Conservation (phyloP, 2,329 filamentous ascomycete species). For the Macroventuria anomochaeta region DNA sequence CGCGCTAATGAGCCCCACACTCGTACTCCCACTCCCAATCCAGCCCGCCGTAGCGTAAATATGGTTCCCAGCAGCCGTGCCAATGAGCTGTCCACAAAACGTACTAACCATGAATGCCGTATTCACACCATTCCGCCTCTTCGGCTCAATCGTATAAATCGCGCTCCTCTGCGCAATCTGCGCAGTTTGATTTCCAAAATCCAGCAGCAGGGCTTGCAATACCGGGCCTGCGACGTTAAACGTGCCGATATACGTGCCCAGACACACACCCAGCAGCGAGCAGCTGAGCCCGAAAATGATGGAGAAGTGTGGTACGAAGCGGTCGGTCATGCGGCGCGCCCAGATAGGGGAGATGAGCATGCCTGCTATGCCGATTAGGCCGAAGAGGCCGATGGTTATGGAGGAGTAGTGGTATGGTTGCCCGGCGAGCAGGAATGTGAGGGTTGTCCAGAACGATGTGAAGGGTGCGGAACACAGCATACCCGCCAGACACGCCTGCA, state of each 20-base stretch:
- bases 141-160: slow-evolving; percentile 75
- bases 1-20: slow-evolving; percentile 60
- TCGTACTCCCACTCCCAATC: slow-evolving; percentile 63
- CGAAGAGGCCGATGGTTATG: slow-evolving; percentile 76
- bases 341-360: slow-evolving; percentile 74
- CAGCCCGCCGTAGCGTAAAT: slow-evolving; percentile 64
- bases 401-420: slow-evolving; percentile 72
- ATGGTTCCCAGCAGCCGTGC: slow-evolving; percentile 61
- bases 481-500: slow-evolving; percentile 71
- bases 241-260: slow-evolving; percentile 73
- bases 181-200: slow-evolving; percentile 74
- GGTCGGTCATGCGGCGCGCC: slow-evolving; percentile 72
- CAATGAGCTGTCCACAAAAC: slow-evolving; percentile 77
- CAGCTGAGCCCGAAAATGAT: slow-evolving; percentile 68
- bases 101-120: slow-evolving; percentile 81
- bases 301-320: slow-evolving; percentile 70
- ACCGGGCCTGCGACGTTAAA: slow-evolving; percentile 74
- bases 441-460: slow-evolving; percentile 74
- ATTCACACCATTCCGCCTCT: slow-evolving; percentile 76
- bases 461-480: slow-evolving; percentile 69
- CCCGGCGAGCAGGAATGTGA: slow-evolving; percentile 78
- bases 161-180: slow-evolving; percentile 75
- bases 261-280: slow-evolving; percentile 65
- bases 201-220: slow-evolving; percentile 72
- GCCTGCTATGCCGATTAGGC: slow-evolving; percentile 74